Evolutionary conservation across 345 rosid species (phyloP).

Genomic region (Litchi chinensis): DNA sequence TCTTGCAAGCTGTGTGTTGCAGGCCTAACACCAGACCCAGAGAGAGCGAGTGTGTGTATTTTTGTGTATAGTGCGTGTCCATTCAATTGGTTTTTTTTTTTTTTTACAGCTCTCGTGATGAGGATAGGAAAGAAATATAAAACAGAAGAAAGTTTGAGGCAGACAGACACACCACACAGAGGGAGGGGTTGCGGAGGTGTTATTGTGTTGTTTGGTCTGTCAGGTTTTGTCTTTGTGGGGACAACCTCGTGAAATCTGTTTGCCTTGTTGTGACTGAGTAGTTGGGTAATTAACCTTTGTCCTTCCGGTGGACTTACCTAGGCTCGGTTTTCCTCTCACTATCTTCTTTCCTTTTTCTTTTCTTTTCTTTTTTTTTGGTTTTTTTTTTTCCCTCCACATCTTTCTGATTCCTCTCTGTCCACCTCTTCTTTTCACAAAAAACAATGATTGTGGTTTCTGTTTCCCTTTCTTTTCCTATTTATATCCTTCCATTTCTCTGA

Average conservation of each 20-base stretch:
- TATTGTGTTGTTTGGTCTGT: conserved; percentile 18
- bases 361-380: not conserved
- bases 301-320: conserved; percentile 9
- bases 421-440: not conserved
- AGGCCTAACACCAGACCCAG: not conserved
- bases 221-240: conserved; percentile 25
- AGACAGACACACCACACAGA: too few species aligned
- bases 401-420: not conserved
- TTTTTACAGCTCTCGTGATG: conserved; percentile 40
- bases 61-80: not conserved
- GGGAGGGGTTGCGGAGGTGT: not conserved
- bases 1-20: conserved; percentile 31
- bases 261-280: conserved; percentile 31
- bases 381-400: not conserved
- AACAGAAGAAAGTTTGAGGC: too few species aligned
- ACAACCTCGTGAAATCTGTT: conserved; percentile 33
- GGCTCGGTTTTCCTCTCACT: not conserved
- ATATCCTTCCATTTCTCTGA: not conserved
- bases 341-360: not conserved
- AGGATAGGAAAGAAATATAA: conserved; percentile 13
- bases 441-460: not conserved
- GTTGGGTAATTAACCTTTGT: conserved; percentile 35
- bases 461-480: not conserved
- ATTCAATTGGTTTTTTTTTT: not conserved
- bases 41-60: not conserved